Evolutionary conservation across 352 stramenopile genomes (phyloP), one percentile per base, ranked within the genome.

Genomic region (Phytophthora idaei): DNA sequence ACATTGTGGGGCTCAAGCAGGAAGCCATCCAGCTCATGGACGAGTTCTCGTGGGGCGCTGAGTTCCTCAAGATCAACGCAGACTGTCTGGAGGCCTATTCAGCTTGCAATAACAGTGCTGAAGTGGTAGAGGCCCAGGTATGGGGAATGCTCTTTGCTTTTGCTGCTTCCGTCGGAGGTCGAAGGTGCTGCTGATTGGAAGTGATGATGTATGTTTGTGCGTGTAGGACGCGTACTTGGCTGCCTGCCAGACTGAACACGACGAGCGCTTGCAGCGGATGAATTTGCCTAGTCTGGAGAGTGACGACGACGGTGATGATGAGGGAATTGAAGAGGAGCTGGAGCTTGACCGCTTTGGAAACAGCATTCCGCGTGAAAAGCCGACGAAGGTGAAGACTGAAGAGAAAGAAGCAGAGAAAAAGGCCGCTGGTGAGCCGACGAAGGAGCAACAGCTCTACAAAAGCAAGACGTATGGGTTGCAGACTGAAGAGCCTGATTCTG

Each of bases 31-130:
- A 94, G 69, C 37, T 98, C 44, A 90, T 99, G 80, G 78, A 96
- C 48, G 93, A 98, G 74, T 98, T 99, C 76, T 84, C 86, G 31
- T 99, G 90, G 87, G 95, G 95, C 14, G 69, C 80, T 36, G 94
- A 98, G 77, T 98, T 99, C 69, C 76, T 98, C 31, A 88, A 92
- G 69, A 82, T 99, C 39, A 99, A 99, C 80, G 67, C 80, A 25
- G 98, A 99, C 64, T 90, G 85, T 45, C 71, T 97, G n/a, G 85
- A 97, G 39, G 85, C 82, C 15, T 97, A 97, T 57, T 70, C 90
- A 3, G 79, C 71, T 7, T 96, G 87, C 61, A 72, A 82, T n/a
- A 81, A 72, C 41, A 92, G 84, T 59, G 77, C 69, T 0, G 69
- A 93, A 41, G 90, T 97, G 31, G 77, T 95, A 5, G 78, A 78